phyloP scores from a whole-genome alignment of 192 early-diverging fungal species.

The Backusella liffmaniae region DNA sequence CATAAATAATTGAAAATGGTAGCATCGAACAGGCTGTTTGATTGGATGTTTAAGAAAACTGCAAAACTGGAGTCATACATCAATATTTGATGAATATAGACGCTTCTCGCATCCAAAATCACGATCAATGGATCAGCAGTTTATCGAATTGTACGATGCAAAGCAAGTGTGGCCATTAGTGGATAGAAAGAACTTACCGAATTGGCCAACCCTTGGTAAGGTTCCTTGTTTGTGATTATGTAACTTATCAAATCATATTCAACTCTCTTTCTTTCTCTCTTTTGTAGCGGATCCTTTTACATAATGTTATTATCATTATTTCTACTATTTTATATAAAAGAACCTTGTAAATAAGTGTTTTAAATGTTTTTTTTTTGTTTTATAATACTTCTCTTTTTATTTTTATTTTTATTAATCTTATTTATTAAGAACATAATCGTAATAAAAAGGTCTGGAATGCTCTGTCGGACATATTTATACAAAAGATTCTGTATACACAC shows the following conservation, averaged over 20 bases:
- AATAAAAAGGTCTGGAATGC: slow-evolving; percentile 3
- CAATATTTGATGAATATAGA: slow-evolving; percentile 98
- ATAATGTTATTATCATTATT: neutral
- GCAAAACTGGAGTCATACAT: slow-evolving; percentile 91
- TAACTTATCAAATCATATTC: neutral
- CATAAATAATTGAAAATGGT: neutral
- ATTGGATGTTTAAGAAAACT: slow-evolving; percentile 94
- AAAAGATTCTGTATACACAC: neutral
- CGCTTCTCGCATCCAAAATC: slow-evolving; percentile 86
- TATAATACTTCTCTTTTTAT: neutral
- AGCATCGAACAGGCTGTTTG: slow-evolving; percentile 95
- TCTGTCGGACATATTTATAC: neutral
- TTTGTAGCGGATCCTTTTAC: neutral
- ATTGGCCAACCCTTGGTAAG: slow-evolving; percentile 64
- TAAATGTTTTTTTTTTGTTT: neutral
- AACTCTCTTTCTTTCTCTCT: neutral
- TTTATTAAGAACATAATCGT: neutral
- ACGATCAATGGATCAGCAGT: slow-evolving; percentile 83
- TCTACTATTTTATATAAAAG: neutral
- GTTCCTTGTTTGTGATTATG: neutral
- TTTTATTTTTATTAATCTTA: too few species aligned
- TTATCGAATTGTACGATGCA: slow-evolving; percentile 79
- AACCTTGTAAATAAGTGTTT: slow-evolving; percentile 3
- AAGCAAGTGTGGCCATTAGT: slow-evolving; percentile 64
- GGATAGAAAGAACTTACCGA: slow-evolving; percentile 55